phyloP scores from a whole-genome alignment of 2,329 filamentous ascomycete species.

The Stagonosporopsis chrysanthemi region DNA sequence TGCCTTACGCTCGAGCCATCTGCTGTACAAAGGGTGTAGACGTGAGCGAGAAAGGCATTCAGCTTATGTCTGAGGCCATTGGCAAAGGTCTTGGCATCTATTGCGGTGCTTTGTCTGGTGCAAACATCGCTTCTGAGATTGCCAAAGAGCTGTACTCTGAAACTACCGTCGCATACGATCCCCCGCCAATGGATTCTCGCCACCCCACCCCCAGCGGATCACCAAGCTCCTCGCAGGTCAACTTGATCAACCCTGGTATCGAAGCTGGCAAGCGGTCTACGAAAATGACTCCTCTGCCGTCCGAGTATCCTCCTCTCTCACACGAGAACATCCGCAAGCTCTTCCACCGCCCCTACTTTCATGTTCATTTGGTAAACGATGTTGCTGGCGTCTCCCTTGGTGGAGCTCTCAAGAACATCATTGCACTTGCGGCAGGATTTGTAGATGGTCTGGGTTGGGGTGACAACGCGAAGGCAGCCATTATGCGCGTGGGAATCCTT shows the following conservation, averaged over 20 bases:
- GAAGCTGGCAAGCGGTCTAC: constrained; percentile 68
- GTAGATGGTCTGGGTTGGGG: constrained; percentile 96
- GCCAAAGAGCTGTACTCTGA: constrained; percentile 96
- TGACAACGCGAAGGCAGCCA: constrained; percentile 97
- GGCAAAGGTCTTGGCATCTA: constrained; percentile 92
- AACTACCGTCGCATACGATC: constrained; percentile 95
- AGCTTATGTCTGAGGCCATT: constrained; percentile 94
- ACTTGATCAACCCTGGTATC: constrained; percentile 61
- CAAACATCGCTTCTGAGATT: constrained; percentile 95
- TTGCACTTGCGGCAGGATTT: constrained; percentile 92
- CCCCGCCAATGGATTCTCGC: constrained; percentile 85
- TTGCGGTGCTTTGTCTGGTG: constrained; percentile 92
- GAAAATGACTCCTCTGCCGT: constrained; percentile 76
- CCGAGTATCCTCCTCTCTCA: constrained; percentile 84
- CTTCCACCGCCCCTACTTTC: constrained; percentile 97
- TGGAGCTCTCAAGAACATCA: constrained; percentile 95
- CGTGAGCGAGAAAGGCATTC: constrained; percentile 84
- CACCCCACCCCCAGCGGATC: constrained; percentile 67
- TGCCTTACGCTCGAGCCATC: constrained; percentile 91
- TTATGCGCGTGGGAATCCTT: constrained; percentile 94
- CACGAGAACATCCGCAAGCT: constrained; percentile 83
- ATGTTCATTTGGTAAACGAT: constrained; percentile 90
- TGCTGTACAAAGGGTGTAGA: constrained; percentile 99
- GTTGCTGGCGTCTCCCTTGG: constrained; percentile 97
- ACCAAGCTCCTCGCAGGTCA: constrained; percentile 58